These are phyloP conservation scores for Blastobotrys ciferrii DNA, from an alignment of 1,139 yeast species.

Conservation along the genomic window DNA sequence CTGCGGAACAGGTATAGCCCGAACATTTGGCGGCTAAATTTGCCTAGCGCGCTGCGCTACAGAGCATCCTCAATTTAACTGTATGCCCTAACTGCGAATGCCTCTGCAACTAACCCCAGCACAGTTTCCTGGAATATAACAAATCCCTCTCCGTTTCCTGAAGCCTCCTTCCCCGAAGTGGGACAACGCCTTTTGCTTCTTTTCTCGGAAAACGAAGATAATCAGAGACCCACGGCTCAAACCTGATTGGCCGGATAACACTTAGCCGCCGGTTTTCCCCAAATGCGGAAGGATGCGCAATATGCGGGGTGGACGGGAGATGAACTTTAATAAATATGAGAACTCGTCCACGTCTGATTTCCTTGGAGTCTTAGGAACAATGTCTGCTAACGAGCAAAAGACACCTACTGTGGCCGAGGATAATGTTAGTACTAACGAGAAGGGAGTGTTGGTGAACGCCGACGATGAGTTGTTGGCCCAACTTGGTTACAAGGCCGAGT, in stretches of 20 bases:
- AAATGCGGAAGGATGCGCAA: neutral
- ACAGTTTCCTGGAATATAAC: too few relatives aligned
- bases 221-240: too few relatives aligned
- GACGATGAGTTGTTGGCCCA: slow-evolving; percentile 37
- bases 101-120: too few relatives aligned
- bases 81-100: too few relatives aligned
- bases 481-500: slow-evolving; percentile 71
- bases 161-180: too few relatives aligned
- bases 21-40: too few relatives aligned
- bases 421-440: slow-evolving; percentile 2
- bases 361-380: neutral
- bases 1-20: too few relatives aligned
- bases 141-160: too few relatives aligned
- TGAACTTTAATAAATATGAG: neutral
- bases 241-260: neutral
- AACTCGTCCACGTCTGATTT: neutral
- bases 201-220: too few relatives aligned
- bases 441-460: slow-evolving; percentile 2
- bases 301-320: neutral
- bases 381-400: neutral
- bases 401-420: neutral
- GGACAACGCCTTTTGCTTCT: too few relatives aligned
- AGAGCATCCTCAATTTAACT: too few relatives aligned
- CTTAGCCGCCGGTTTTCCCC: neutral
- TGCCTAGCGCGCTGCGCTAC: too few relatives aligned